Conservation (phyloP, 331 rosid species). For the Acacia concinna region DNA sequence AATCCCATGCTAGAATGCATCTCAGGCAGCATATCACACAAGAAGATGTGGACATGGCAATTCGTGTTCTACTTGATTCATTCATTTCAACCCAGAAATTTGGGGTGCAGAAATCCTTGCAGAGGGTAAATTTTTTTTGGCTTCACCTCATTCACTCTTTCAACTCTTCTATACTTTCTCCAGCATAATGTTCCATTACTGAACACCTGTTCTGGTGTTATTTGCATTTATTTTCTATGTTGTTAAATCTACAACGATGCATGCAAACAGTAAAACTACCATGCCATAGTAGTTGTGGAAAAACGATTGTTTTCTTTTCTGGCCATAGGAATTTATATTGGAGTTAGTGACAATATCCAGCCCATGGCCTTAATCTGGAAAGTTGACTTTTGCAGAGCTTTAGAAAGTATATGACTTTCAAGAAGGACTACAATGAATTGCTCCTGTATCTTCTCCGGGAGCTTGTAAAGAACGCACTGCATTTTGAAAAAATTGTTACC, state of each 20-base stretch:
- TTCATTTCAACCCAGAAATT: constrained; percentile 9
- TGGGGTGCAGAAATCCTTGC: constrained; percentile 5
- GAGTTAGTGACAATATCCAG: background rate
- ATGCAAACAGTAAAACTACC: background rate
- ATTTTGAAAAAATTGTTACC: background rate
- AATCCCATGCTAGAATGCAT: constrained; percentile 6
- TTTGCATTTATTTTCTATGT: background rate
- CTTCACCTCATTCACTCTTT: background rate
- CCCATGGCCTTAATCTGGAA: background rate
- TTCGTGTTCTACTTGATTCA: constrained; percentile 10
- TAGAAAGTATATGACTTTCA: constrained; percentile 8
- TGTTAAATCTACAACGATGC: background rate
- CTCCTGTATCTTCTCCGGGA: background rate
- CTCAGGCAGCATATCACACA: constrained; percentile 2
- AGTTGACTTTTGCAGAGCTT: constrained; percentile 4
- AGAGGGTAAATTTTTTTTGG: background rate
- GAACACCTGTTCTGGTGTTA: background rate
- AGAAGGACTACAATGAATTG: constrained; percentile 7
- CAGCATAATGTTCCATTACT: background rate
- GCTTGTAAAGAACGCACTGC: background rate
- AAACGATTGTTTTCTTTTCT: background rate
- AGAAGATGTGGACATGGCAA: constrained; percentile 9
- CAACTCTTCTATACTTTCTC: background rate
- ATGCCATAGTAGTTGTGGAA: background rate
- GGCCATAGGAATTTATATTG: background rate